Evolutionary conservation across 148 eudicot genomes (phyloP).

Genomic region (Arbutus unedo): DNA sequence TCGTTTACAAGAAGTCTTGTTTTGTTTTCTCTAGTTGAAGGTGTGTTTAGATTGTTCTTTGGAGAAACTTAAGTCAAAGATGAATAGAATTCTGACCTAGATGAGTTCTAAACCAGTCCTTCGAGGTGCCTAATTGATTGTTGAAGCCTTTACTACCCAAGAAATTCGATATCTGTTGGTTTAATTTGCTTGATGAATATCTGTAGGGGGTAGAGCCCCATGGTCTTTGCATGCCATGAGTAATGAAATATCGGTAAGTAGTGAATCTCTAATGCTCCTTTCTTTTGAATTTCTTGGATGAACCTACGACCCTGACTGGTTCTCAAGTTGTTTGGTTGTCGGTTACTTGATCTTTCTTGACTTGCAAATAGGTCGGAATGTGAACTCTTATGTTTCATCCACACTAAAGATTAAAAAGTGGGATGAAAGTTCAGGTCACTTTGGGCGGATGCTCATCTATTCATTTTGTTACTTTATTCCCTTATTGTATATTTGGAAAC

Average conservation of each 20-base stretch:
- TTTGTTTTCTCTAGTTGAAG: not conserved
- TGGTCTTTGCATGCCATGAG: not conserved
- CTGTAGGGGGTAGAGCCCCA: not conserved
- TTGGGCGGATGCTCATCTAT: not conserved
- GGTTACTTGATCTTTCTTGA: not conserved
- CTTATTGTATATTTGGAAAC: not conserved
- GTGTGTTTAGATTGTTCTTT: not conserved
- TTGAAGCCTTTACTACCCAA: not conserved
- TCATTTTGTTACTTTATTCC: not conserved
- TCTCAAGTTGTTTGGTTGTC: not conserved
- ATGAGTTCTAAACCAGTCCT: not conserved
- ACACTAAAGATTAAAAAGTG: not conserved
- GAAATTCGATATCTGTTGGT: not conserved
- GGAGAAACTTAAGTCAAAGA: not conserved
- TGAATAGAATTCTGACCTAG: not conserved
- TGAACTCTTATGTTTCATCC: not conserved
- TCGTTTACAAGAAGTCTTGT: not conserved
- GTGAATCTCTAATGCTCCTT: not conserved
- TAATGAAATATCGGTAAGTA: not conserved
- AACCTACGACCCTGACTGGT: not conserved
- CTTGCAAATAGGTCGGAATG: not conserved
- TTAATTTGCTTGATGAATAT: not conserved
- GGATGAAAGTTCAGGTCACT: not conserved
- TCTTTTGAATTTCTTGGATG: not conserved
- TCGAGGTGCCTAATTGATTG: not conserved